Base-by-base conservation (phyloP, 352 stramenopile species). In the Elongisporangium prolatum region DNA sequence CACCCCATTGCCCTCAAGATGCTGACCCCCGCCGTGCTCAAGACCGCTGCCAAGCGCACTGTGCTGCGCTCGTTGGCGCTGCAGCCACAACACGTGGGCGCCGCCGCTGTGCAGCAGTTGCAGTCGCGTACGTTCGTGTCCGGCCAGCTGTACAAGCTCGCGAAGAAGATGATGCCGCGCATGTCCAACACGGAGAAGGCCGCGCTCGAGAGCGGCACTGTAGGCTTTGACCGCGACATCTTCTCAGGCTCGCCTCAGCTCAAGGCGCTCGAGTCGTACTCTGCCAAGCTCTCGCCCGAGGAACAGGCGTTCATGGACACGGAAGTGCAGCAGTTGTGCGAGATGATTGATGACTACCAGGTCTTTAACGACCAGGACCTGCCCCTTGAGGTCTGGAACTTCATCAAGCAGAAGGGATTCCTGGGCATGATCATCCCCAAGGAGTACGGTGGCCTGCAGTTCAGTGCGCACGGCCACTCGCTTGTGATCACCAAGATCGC, bases 361-460 rank as follows among this genome's bases (percentile, higher is more conserved):
- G 83, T 99, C 50, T 82, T 82, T n/a, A 78, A 74, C 47, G 71
- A 91, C 20, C 93, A 98, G 65, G 96, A 99, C 60, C 88, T 98
- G 65, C 86, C 88, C 25, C 77, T 86, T 25, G 84, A 96, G 44
- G 91, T 89, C 24, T 98, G 95, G 95, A 94, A 98, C 72, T 98
- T 96, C 65, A 98, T 98, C 80, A 96, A 97, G 63, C 81, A 97
- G 59, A 91, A 97, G 66, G 90, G 92, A 8, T 99, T 99, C 69
- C 89, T 99, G 51, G 95, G 91, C 25, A 98, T 99, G 85, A 99
- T 99, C 71, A 99, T 99, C 65, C 96, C 96, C 21, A 98, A 98
- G 72, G 84, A 98, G 71, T 99, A 96, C 69, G 89, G 89, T 59
- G 90, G 90, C 57, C 74, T 88, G 48, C 89, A 96, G 61, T 95